A percentile compares a stretch with the other conserved stretches of the same genome.
Evolutionary conservation across 2,329 filamentous ascomycete species (phyloP).

Genomic region (Claviceps africana): DNA sequence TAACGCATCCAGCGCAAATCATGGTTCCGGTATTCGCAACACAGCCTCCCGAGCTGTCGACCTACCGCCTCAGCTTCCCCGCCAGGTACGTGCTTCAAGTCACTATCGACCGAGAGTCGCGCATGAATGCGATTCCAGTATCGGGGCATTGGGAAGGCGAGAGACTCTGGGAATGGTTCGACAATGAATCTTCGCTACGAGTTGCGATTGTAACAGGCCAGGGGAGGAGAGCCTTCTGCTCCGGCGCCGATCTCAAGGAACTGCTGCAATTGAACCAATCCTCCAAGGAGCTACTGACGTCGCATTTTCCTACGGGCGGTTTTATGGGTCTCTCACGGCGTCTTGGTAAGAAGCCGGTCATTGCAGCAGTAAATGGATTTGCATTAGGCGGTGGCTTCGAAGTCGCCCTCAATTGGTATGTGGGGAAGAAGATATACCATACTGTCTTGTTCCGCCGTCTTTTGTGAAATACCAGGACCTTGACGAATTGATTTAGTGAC

Average conservation of each 20-base stretch:
- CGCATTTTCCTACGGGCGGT: slow-evolving; percentile 25
- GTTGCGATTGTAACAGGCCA: slow-evolving; percentile 37
- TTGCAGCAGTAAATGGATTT: slow-evolving; percentile 45
- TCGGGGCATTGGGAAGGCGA: slow-evolving; percentile 34
- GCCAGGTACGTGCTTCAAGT: slow-evolving; percentile 33
- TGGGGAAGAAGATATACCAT: not conserved
- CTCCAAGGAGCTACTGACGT: slow-evolving; percentile 5
- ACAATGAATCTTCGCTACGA: slow-evolving; percentile 31
- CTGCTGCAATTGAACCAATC: slow-evolving; percentile 16
- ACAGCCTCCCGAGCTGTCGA: slow-evolving; percentile 7
- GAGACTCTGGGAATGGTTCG: slow-evolving; percentile 37
- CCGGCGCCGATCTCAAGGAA: slow-evolving; percentile 41
- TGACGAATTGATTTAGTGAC: slow-evolving; percentile 21
- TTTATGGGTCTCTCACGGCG: slow-evolving; percentile 36
- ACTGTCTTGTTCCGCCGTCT: no score
- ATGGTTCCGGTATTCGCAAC: slow-evolving; percentile 8
- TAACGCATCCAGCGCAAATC: not conserved
- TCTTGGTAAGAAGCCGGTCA: slow-evolving; percentile 44
- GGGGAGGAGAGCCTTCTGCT: slow-evolving; percentile 38
- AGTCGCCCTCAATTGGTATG: slow-evolving; percentile 38
- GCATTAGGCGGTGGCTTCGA: slow-evolving; percentile 45
- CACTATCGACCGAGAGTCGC: slow-evolving; percentile 35
- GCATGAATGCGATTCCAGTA: slow-evolving; percentile 31
- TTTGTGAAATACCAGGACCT: not conserved
- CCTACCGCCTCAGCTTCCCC: slow-evolving; percentile 27